Evolutionary conservation across 2,329 filamentous ascomycete species (phyloP), one percentile per base, ranked within the genome.

Genomic region (Chalaropsis ovoidea): DNA sequence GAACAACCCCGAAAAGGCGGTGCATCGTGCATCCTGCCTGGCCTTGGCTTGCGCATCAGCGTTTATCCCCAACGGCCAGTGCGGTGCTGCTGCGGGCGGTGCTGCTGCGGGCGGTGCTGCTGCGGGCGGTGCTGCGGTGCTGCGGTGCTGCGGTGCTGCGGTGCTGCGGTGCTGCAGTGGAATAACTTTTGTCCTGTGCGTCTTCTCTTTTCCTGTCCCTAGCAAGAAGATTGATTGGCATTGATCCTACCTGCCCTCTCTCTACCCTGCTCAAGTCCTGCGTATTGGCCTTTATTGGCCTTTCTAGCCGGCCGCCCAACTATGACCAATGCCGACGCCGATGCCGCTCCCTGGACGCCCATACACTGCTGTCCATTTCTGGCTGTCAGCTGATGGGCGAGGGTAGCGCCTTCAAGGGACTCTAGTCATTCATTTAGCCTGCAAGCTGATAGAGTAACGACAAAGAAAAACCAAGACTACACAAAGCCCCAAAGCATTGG

Each of bases 151-250:
- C n/a, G n/a, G n/a, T n/a, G n/a, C n/a, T n/a, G n/a, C n/a, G n/a
- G n/a, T n/a, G n/a, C n/a, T n/a, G n/a, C n/a, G n/a, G n/a, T 15
- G 27, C 15, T 31, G 31, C n/a, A n/a, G 6, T n/a, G 7, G 54
- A 58, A 17, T 17, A 58, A 39, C 13, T 19, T 58, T 58, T 39
- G 54, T 58, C 54, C 27, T 39, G 15, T 39, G 27, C 27, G 54
- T 58, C 24, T 35, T 39, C 27, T 19, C 54, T n/a, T n/a, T 15
- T 43, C 42, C 42, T 17, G n/a, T 39, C 22, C 47, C 47, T 52
- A 39, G 31, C n/a, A 58, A 58, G 27, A 58, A 35, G 54, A 58
- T 58, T 58, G 54, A 17, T 17, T n/a, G n/a, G n/a, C n/a, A 17
- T 17, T 17, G 52, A 58, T 58, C 27, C 54, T n/a, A 39, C 27